Base-by-base conservation (phyloP, 768 basidiomycete genomes). In the Tricholoma bakamatsutake region DNA sequence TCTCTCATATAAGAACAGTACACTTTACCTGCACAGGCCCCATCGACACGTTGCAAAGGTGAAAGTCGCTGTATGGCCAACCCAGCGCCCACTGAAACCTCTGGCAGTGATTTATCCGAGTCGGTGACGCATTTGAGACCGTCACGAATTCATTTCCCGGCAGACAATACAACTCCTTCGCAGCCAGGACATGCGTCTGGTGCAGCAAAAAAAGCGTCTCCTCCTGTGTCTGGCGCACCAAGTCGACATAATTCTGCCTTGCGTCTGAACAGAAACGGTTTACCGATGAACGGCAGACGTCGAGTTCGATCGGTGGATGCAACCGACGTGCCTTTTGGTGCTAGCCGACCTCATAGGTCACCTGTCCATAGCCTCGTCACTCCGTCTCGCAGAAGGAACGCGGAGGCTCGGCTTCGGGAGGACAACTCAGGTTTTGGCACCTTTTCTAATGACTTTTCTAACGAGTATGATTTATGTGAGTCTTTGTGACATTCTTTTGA, bases 391-490 rank as follows among this genome's bases (percentile, higher is more conserved):
- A 51, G 52, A 33, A 21, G 37, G 6, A 42, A 39, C 9, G 50
- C 58, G n/a, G 37, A 53, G n/a, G 48, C 28, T 53, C 40, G 31
- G 11, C 50, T 51, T 28, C 49, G 57, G 37, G 56, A 57, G 37
- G 58, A 62, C 12, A 28, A 51, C 15, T 24, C 47, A 4, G 52
- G 57, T 33, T 59, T 50, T 55, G 57, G 39, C 53, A 68, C 71
- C 31, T 86, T 89, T 68, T 86, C 87, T 0, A 82, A 90, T 58
- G 88, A 90, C 31, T 86, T 89, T 68, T 86, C 87, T 1, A 82
- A 90, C 58, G 88, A 90, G 69, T 90, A 88, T 64, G 85, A 90
- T 65, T 73, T 90, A 57, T 80, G 88, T 90, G 66, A 72, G 86
- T 77, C 4, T 40, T 31, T 54, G 9, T 28, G 27, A 54, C 27